A percentile compares a stretch with the other conserved stretches of the same genome.
Conservation (phyloP, 2,329 filamentous ascomycete species). For the Fusarium begoniae region DNA sequence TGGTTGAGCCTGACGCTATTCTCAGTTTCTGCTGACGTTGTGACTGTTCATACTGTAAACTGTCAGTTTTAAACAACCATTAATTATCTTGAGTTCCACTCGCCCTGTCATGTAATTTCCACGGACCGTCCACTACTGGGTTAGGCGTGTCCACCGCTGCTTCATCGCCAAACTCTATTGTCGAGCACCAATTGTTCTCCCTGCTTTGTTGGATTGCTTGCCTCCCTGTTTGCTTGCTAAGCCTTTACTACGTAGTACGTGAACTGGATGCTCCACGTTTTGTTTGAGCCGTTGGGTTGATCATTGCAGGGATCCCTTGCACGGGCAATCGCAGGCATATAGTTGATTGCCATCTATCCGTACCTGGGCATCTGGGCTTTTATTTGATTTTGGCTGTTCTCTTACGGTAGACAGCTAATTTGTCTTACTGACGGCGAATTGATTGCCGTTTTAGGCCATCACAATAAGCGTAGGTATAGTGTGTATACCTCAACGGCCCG, state of each 20-base stretch:
- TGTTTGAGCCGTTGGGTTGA: constrained; percentile 20
- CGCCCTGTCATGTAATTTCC: constrained; percentile 37
- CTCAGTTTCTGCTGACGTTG: constrained; percentile 9
- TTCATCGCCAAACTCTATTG: constrained; percentile 43
- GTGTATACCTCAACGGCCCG: not conserved
- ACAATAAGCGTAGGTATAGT: not conserved
- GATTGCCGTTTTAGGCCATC: constrained; percentile 1
- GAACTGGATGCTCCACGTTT: constrained; percentile 6
- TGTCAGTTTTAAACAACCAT: not conserved
- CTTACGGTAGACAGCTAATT: not conserved
- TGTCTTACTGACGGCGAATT: not conserved
- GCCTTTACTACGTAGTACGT: constrained; percentile 12
- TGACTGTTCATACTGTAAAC: not conserved
- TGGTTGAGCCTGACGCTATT: constrained; percentile 14
- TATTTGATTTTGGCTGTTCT: not conserved
- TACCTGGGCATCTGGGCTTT: not conserved
- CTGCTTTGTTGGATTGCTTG: constrained; percentile 14
- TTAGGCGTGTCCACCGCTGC: constrained; percentile 36
- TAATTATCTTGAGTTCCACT: not conserved
- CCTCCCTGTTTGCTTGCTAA: constrained; percentile 21
- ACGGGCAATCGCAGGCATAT: not conserved
- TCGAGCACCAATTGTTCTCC: constrained; percentile 20
- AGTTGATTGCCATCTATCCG: not conserved
- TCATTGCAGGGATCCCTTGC: constrained; percentile 14
- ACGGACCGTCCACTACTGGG: constrained; percentile 20